These are phyloP conservation scores for Chiua sp. DNA, from an alignment of 1,284 basidiomycete genomes.

Conservation along the genomic window DNA sequence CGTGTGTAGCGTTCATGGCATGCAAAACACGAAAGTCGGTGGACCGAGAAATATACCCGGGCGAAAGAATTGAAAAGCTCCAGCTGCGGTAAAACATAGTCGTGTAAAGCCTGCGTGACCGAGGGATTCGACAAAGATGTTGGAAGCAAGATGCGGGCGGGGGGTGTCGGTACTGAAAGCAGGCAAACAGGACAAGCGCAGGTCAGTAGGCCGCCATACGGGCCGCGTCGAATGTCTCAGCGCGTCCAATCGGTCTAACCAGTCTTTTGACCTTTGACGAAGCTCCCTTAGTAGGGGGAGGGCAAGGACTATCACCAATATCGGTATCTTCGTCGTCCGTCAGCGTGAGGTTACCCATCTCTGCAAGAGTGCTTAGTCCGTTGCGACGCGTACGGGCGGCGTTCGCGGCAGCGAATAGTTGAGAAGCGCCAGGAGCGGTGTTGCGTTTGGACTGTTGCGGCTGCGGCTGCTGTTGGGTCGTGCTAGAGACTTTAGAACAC, in stretches of 20 bases:
- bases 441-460: conserved; percentile 60
- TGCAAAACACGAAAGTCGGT: conserved; percentile 14
- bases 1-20: conserved; percentile 17
- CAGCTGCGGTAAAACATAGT: background rate
- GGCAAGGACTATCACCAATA: conserved; percentile 81
- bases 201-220: conserved; percentile 46
- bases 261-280: conserved; percentile 59
- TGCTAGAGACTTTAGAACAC: conserved; percentile 43
- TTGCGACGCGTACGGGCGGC: conserved; percentile 64
- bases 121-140: conserved; percentile 8
- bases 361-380: conserved; percentile 64
- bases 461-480: conserved; percentile 45
- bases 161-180: conserved; percentile 10
- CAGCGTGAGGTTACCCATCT: conserved; percentile 61
- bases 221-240: conserved; percentile 68
- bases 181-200: conserved; percentile 1
- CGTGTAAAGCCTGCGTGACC: conserved; percentile 14
- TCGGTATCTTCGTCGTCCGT: conserved; percentile 78
- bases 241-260: conserved; percentile 52
- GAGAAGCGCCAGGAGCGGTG: conserved; percentile 57
- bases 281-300: conserved; percentile 64
- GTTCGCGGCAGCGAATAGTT: conserved; percentile 70
- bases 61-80: conserved; percentile 13
- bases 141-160: conserved; percentile 8
- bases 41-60: conserved; percentile 11